phyloP scores from a whole-genome alignment of 371 early-diverging fungal species.

The Mortierella sp. region DNA sequence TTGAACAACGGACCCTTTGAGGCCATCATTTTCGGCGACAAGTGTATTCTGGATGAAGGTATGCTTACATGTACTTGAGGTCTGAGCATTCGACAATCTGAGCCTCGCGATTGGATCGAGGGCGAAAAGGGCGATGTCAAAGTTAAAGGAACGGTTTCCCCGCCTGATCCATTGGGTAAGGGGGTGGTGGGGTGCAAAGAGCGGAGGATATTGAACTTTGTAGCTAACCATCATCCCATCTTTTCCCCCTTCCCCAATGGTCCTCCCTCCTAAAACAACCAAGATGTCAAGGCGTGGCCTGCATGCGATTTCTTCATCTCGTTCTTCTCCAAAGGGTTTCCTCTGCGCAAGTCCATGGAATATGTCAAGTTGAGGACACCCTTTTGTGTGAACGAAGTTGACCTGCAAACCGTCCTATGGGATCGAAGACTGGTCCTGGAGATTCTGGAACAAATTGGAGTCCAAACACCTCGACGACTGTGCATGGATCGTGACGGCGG shows the following conservation, averaged over 20 bases:
- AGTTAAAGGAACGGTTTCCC: no score
- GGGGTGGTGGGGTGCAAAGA: no score
- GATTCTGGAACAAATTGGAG: slow-evolving; percentile 86
- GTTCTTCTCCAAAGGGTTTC: slow-evolving; percentile 97
- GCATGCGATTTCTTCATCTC: slow-evolving; percentile 96
- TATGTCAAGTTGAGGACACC: slow-evolving; percentile 89
- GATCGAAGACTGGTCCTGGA: slow-evolving; percentile 92
- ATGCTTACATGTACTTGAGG: not conserved
- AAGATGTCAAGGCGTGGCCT: slow-evolving; percentile 95
- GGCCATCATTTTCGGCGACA: slow-evolving; percentile 95
- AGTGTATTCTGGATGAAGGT: slow-evolving; percentile 96
- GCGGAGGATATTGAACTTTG: no score
- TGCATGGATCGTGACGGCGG: slow-evolving; percentile 81
- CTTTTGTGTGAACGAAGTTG: slow-evolving; percentile 91
- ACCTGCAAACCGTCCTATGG: slow-evolving; percentile 90
- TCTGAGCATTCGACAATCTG: not conserved
- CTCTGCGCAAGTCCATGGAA: slow-evolving; percentile 91
- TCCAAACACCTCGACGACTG: slow-evolving; percentile 89
- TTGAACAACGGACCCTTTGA: slow-evolving; percentile 82
- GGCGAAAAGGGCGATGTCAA: no score
- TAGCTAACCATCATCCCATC: no score
- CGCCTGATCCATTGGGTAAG: no score
- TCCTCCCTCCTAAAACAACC: no score
- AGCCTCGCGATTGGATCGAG: not conserved
- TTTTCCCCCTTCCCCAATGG: no score